phyloP scores from a whole-genome alignment of 192 early-diverging fungal genomes.

The Podila clonocystis region DNA sequence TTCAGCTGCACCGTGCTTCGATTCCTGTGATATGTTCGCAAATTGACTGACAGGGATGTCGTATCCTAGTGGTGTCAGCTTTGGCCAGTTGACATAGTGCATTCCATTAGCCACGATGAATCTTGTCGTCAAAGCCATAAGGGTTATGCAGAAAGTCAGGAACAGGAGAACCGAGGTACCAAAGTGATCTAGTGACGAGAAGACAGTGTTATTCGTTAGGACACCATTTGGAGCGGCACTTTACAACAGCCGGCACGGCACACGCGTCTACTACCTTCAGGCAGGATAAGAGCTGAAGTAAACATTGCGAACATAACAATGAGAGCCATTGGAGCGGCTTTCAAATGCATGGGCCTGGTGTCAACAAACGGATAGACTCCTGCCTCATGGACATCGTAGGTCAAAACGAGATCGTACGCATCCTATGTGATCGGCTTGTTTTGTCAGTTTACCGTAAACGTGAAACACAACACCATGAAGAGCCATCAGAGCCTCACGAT shows the following conservation, averaged over 20 bases:
- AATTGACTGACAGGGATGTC: constrained; percentile 18
- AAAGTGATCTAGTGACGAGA: constrained; percentile 1
- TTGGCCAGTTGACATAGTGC: constrained; percentile 64
- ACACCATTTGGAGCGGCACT: not conserved
- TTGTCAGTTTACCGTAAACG: constrained; percentile 29
- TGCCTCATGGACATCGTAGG: constrained; percentile 52
- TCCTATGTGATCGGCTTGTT: constrained; percentile 57
- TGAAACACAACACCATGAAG: too few relatives aligned
- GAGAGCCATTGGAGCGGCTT: constrained; percentile 35
- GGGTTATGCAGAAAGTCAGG: constrained; percentile 54
- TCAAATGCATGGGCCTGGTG: constrained; percentile 62
- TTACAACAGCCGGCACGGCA: not conserved
- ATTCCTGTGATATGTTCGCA: constrained; percentile 4
- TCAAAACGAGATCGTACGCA: constrained; percentile 88
- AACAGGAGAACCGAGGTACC: constrained; percentile 16
- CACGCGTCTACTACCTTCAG: constrained; percentile 43
- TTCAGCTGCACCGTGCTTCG: constrained; percentile 17
- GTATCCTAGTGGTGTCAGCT: constrained; percentile 42
- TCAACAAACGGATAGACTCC: constrained; percentile 59
- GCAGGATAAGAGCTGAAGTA: constrained; percentile 12
- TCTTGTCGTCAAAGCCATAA: constrained; percentile 45
- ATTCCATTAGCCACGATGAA: constrained; percentile 58
- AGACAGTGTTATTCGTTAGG: not conserved
- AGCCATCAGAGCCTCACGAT: too few relatives aligned
- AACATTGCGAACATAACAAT: constrained; percentile 37